Evolutionary conservation across 108 stramenopile genomes (phyloP), one percentile per base, ranked within the genome.

Genomic region (Hondaea fermentalgiana): DNA sequence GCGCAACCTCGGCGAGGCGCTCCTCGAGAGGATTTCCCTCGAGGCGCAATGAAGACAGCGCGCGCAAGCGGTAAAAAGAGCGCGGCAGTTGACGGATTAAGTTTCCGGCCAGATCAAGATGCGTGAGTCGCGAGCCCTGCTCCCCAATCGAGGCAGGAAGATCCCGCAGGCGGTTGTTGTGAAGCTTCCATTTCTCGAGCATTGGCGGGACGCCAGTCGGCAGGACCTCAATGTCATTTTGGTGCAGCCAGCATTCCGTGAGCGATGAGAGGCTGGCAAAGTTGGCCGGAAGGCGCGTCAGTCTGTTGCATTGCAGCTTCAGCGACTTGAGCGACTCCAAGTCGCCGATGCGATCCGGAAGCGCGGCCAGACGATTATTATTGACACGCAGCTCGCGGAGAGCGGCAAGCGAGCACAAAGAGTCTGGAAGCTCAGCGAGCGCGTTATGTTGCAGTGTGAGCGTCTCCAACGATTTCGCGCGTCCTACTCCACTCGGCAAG

Each of bases 271-370:
- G 76, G 28, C 28, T 47, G 0, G 49, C 19, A 28, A 83, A 83
- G 51, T 47, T 53, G 51, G 51, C 49, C 6, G 76, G 76, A 6
- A 83, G 76, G 6, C 51, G 49, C 25, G 45, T 83, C 12, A 83
- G 76, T 17, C 51, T 21, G 51, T 83, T 83, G 76, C 76, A 53
- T 35, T 83, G 76, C 51, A 83, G 25, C 16, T 83, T 47, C 19
- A 83, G 51, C 49, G 51, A 53, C 76, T 83, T 45, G n/a, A 83
- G 51, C 51, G 51, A 14, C 6, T 12, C n/a, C 45, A 83, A 45
- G 25, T 83, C 76, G n/a, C 76, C 76, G n/a, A 83, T n/a, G 0
- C 76, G 76, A 16, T 83, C 76, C n/a, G 76, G 76, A 12, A 83
- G 76, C 51, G 45, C 49, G 45, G 45, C 25, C n/a, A 83, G n/a